Evolutionary conservation across 805 yeast species (phyloP).

Genomic region (Wickerhamiella cacticola): DNA sequence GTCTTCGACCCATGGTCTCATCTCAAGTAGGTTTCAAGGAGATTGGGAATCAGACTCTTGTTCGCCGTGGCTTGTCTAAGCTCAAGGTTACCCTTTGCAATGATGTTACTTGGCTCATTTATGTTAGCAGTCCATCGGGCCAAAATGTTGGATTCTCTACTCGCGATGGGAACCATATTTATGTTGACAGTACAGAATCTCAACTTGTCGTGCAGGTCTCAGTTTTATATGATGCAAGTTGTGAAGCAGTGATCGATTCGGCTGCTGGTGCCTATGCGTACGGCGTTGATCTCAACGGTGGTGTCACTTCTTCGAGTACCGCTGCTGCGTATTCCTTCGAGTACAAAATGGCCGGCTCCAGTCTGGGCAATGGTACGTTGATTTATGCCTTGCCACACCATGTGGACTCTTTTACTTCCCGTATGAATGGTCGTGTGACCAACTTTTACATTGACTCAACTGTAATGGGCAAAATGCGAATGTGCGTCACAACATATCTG

Average conservation of each 20-base stretch:
- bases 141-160: constrained; percentile 28
- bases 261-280: constrained; percentile 61
- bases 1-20: constrained; percentile 37
- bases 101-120: constrained; percentile 40
- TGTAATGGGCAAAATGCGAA: constrained; percentile 33
- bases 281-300: constrained; percentile 39
- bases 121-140: constrained; percentile 33
- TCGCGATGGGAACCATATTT: constrained; percentile 33
- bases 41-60: constrained; percentile 29
- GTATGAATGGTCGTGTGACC: constrained; percentile 29
- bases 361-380: constrained; percentile 35
- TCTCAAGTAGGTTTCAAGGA: constrained; percentile 37
- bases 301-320: constrained; percentile 29
- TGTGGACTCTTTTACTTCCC: constrained; percentile 33
- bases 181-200: constrained; percentile 34
- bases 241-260: constrained; percentile 39
- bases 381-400: constrained; percentile 65
- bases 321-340: constrained; percentile 38
- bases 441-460: constrained; percentile 36
- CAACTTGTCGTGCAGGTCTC: constrained; percentile 22
- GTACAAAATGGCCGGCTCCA: constrained; percentile 41
- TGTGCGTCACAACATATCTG: constrained; percentile 28
- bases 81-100: constrained; percentile 33
- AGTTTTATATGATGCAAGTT: constrained; percentile 30
- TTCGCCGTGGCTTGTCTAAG: constrained; percentile 26